These are phyloP conservation scores for Ophiosphaerella herpotricha DNA, from an alignment of 2,329 filamentous ascomycete species.

Conservation along the genomic window DNA sequence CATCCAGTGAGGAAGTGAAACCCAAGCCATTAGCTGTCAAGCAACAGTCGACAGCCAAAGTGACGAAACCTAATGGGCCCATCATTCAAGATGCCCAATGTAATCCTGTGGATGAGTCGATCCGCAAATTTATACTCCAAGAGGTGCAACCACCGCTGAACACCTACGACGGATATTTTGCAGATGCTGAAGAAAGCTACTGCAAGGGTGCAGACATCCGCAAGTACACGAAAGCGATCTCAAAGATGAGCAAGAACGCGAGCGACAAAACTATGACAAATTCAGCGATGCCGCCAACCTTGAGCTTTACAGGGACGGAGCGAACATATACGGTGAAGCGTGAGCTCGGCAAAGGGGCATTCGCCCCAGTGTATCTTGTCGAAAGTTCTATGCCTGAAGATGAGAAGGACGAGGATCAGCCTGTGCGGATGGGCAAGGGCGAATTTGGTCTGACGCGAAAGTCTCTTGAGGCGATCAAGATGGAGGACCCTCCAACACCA, in stretches of 20 bases:
- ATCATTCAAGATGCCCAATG: constrained; percentile 83
- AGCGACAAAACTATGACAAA: constrained; percentile 66
- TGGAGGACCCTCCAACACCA: constrained; percentile 83
- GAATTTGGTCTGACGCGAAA: constrained; percentile 63
- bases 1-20: constrained; percentile 15
- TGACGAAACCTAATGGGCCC: constrained; percentile 61
- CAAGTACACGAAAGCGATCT: constrained; percentile 73
- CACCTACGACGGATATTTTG: constrained; percentile 79
- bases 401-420: constrained; percentile 49
- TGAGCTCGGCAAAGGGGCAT: constrained; percentile 90
- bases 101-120: constrained; percentile 81
- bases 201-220: constrained; percentile 77
- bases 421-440: constrained; percentile 65
- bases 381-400: constrained; percentile 67
- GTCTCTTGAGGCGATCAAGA: constrained; percentile 83
- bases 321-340: constrained; percentile 77
- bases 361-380: constrained; percentile 91
- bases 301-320: constrained; percentile 69
- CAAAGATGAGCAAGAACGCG: constrained; percentile 60
- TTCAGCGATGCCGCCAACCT: constrained; percentile 62
- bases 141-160: constrained; percentile 73
- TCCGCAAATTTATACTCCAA: constrained; percentile 75
- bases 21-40: constrained; percentile 28
- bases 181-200: constrained; percentile 67
- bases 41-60: constrained; percentile 46